Conservation (phyloP, 352 stramenopile species). For the Ophiocytium majus region DNA sequence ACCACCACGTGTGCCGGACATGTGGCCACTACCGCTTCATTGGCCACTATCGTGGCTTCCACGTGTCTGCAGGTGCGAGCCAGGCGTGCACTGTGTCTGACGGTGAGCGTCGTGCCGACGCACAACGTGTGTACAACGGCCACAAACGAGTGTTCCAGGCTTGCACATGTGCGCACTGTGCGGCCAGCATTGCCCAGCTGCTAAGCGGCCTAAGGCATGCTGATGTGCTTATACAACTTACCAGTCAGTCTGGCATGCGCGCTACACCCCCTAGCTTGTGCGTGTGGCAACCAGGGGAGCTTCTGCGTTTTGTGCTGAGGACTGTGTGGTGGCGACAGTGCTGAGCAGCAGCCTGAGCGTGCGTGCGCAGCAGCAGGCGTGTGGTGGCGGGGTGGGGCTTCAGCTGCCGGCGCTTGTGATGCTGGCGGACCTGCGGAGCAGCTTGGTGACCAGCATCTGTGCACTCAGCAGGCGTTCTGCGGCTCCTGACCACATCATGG, state of each 20-base stretch:
- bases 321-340: not conserved
- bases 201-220: not conserved
- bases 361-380: too few species aligned
- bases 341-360: not conserved
- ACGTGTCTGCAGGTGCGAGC: not conserved
- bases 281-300: not conserved
- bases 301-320: not conserved
- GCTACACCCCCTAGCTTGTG: not conserved
- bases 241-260: not conserved
- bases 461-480: too few species aligned
- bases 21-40: not conserved
- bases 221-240: too few species aligned
- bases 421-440: too few species aligned
- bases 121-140: not conserved
- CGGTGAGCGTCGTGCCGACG: not conserved
- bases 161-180: not conserved
- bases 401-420: too few species aligned
- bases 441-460: too few species aligned
- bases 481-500: too few species aligned
- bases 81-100: not conserved
- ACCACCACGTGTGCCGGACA: not conserved
- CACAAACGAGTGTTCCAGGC: not conserved
- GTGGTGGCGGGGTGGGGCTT: too few species aligned
- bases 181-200: not conserved
- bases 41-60: not conserved